Conservation (phyloP, 345 rosid species). For the Orychophragmus violaceus region DNA sequence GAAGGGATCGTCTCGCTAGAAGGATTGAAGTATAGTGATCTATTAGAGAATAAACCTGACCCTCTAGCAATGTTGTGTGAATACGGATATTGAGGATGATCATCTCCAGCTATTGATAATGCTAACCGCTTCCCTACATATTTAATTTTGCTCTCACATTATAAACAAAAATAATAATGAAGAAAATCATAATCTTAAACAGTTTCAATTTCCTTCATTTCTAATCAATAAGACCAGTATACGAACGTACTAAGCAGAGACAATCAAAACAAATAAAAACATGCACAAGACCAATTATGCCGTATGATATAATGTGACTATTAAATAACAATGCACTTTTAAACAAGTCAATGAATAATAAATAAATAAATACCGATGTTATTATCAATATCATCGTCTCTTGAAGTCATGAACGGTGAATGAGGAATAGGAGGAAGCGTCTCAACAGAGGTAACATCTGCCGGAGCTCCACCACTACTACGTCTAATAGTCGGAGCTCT, state of each 20-base stretch:
- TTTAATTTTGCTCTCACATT: not conserved
- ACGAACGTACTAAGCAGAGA: not conserved
- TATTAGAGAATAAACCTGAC: slow-evolving; percentile 19
- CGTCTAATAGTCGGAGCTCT: slow-evolving; percentile 37
- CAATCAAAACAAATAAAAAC: not conserved
- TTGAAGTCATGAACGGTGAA: slow-evolving; percentile 28
- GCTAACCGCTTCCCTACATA: slow-evolving; percentile 45
- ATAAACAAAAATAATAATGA: not conserved
- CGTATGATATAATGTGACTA: slow-evolving; percentile 16
- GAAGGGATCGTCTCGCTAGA: slow-evolving; percentile 32
- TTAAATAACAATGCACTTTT: not conserved
- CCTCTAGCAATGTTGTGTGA: slow-evolving; percentile 19
- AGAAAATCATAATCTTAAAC: not conserved
- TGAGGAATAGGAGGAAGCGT: slow-evolving; percentile 49
- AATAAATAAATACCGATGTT: slow-evolving; percentile 13
- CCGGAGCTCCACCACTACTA: not conserved
- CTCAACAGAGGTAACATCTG: slow-evolving; percentile 1
- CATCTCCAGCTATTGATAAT: slow-evolving; percentile 42
- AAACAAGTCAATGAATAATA: slow-evolving; percentile 16
- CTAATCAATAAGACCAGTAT: not conserved
- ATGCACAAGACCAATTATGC: not conserved
- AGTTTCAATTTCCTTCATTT: not conserved
- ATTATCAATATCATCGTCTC: slow-evolving; percentile 14
- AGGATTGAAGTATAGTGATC: slow-evolving; percentile 15
- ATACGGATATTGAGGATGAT: slow-evolving; percentile 18